Evolutionary conservation across 805 yeast genomes (phyloP), one percentile per base, ranked within the genome.

Genomic region (Ogataea ganodermae): DNA sequence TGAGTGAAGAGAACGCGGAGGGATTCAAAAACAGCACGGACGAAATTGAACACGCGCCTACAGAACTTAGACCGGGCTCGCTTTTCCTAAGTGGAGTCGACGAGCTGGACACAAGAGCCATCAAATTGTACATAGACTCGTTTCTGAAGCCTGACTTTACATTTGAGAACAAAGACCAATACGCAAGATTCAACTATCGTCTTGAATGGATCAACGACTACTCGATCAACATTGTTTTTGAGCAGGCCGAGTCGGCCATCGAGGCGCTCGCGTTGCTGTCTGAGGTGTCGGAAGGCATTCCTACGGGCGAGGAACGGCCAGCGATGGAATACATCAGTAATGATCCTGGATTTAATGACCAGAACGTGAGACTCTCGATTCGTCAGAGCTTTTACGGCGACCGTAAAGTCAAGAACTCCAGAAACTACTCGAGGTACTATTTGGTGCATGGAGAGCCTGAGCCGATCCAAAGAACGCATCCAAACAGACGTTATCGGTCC

Each of bases 401-500:
- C 63, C 69, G 70, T 38, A 85, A 85, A 55, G 75, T 75, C 13
- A 71, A 71, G 45, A 79, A 80, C 50, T 83, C 89, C 8, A 69
- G 78, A 18, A 77, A 72, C 12, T 75, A 74, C 45, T 82, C 88
- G 17, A 65, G 86, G 32, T 85, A 83, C 65, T 85, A 85, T 66
- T 68, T 83, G 48, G 60, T 81, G 14, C 84, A 85, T 54, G 92
- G 92, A 3, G 90, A 83, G 59, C 92, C 90, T 2, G 79, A 80
- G 12, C 48, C 46, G 14, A 49, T 61, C 68, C 59, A 69, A 56
- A 58, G 76, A 50, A 26, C 51, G 20, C 40, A 45, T 20, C 42
- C 43, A 10, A 26, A 39, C 22, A 44, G 38, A 33, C 60, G 57
- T 28, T 44, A 52, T 23, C 53, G 57, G 42, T 32, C 42, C 6